Base-by-base conservation (phyloP, 2,329 filamentous ascomycete species). In the Aschersonia sp. region DNA sequence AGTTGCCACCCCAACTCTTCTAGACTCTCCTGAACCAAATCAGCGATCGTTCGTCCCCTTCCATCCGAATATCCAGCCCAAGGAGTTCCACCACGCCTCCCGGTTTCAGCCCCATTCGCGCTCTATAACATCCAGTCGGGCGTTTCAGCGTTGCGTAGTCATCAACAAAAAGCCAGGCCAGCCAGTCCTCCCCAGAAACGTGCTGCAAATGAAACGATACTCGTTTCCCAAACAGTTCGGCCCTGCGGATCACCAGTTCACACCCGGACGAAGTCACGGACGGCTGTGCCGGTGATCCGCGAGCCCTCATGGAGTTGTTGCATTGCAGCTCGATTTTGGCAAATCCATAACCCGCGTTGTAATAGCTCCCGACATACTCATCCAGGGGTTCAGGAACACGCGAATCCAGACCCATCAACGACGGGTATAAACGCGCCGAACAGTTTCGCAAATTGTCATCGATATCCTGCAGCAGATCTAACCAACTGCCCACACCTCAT, bases 301-400 rank as follows among this genome's bases (percentile, higher is more conserved):
- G 11, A 1, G 51, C 44, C 9, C 39, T 45, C 4, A 48, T 11
- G 51, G 49, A 55, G 6, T 47, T 31, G 8, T 49, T 41, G 29
- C 56, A 58, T 7, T 49, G 32, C 4, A 52, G 32, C 5, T 49
- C 49, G 5, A 57, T 45, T 7, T 48, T 45, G 30, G 57, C 37
- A 11, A 48, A 49, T 0, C 55, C 55, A 22, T 57, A 58, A 11
- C 55, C 53, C 1, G 47, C 45, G 55, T 68, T 61, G 49, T 61
- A 60, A 54, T 67, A 68, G 46, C 65, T 61, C 46, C 66, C 66
- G 8, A 64, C 59, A 45, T 68, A 67, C 45, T 65, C 62, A 48
- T 65, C 60, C 56, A 68, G 62, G 53, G 66, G 64, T n/a, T 64
- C 55, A 2, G 60, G 57, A 63, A 29, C 59, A 5, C 59, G 52